Evolutionary conservation across 257 asterid genomes (phyloP).

Genomic region (Solanum piurae): DNA sequence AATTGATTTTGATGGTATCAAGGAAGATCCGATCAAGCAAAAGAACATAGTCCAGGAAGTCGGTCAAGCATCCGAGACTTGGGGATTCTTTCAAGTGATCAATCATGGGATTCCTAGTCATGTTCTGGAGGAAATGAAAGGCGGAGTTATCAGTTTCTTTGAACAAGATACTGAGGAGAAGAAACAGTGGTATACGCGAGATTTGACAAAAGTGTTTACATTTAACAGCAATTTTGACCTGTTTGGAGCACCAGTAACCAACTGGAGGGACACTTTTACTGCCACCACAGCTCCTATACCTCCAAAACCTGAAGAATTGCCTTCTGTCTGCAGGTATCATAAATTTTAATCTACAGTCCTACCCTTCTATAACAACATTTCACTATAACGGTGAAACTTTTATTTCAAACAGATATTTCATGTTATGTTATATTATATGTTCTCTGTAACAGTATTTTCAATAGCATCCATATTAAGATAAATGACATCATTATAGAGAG

Average conservation of each 20-base stretch:
- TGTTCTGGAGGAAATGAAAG: neutral
- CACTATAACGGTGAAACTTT: neutral
- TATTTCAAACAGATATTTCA: neutral
- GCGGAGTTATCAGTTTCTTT: neutral
- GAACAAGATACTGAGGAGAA: conserved; percentile 3
- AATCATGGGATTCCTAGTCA: conserved; percentile 2
- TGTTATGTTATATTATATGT: neutral
- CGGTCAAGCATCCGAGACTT: neutral
- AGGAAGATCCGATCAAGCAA: neutral
- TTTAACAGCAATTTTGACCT: neutral
- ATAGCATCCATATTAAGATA: neutral
- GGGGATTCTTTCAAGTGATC: conserved; percentile 10
- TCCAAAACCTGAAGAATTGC: neutral
- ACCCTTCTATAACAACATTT: neutral
- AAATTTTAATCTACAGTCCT: neutral
- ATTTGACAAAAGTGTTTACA: neutral
- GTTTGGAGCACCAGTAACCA: neutral
- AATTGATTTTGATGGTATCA: neutral
- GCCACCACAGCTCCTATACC: neutral
- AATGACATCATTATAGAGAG: neutral
- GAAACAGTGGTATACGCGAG: neutral
- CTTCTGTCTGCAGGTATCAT: neutral
- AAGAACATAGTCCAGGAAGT: neutral
- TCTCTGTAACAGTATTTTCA: neutral
- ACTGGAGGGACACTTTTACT: neutral